These are phyloP conservation scores for Candida sp. DNA, from an alignment of 1,139 yeast genomes.

Conservation along the genomic window DNA sequence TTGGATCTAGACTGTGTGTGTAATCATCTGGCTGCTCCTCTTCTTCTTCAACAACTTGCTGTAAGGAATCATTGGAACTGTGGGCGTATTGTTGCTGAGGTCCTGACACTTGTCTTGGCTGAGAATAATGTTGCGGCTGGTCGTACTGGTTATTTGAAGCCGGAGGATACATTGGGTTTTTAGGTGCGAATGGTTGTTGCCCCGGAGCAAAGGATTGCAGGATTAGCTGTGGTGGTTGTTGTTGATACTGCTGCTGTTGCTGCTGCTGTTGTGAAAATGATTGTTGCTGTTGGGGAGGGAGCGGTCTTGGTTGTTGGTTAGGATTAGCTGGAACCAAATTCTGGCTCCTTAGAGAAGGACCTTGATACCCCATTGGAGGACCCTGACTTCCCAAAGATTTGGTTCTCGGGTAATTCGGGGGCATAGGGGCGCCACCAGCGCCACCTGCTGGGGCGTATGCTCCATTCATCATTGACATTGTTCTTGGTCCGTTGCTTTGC, in stretches of 20 bases:
- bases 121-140: background rate
- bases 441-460: background rate
- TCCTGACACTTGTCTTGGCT: background rate
- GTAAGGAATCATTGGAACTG: conserved; percentile 40
- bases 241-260: conserved; percentile 7
- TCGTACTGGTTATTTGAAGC: background rate
- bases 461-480: conserved; percentile 5
- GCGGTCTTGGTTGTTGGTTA: conserved; percentile 4
- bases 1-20: conserved; percentile 4
- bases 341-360: conserved; percentile 13
- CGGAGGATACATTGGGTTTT: background rate
- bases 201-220: conserved; percentile 5
- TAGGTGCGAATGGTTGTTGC: conserved; percentile 4
- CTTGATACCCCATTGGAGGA: conserved; percentile 9
- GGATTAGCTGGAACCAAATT: conserved; percentile 14
- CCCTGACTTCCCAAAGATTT: conserved; percentile 14
- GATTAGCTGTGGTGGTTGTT: background rate
- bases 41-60: conserved; percentile 47
- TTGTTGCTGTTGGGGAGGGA: conserved; percentile 8
- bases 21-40: conserved; percentile 23
- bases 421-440: conserved; percentile 6
- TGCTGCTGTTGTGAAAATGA: background rate
- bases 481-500: conserved; percentile 7
- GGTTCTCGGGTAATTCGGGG: conserved; percentile 15
- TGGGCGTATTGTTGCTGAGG: conserved; percentile 3